Evolutionary conservation across 768 basidiomycete genomes (phyloP).

Genomic region (Amyloporia xantha): DNA sequence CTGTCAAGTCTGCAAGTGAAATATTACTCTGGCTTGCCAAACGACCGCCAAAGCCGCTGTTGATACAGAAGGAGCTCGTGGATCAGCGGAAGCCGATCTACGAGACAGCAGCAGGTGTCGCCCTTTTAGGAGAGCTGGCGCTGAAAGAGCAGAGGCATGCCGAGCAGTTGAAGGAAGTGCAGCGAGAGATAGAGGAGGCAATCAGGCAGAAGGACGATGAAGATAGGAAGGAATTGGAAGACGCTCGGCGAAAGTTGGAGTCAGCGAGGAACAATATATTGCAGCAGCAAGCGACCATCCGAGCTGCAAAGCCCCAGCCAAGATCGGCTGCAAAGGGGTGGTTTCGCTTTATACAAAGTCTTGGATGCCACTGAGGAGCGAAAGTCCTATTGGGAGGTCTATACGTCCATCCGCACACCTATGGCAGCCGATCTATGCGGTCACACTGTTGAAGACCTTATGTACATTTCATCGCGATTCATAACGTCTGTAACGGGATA

Average conservation of each 20-base stretch:
- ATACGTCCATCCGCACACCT: too few relatives aligned
- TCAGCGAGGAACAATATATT: background rate
- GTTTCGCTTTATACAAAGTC: too few relatives aligned
- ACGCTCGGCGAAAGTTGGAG: slow-evolving; percentile 23
- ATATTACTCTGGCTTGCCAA: slow-evolving; percentile 4
- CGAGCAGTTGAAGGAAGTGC: slow-evolving; percentile 11
- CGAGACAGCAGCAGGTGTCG: slow-evolving; percentile 11
- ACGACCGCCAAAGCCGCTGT: slow-evolving; percentile 8
- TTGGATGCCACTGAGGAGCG: too few relatives aligned
- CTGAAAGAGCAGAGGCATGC: slow-evolving; percentile 8
- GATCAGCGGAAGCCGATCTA: slow-evolving; percentile 9
- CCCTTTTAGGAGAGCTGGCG: slow-evolving; percentile 9
- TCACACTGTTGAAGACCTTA: too few relatives aligned
- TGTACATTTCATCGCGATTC: too few relatives aligned
- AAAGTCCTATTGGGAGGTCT: too few relatives aligned
- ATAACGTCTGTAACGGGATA: too few relatives aligned
- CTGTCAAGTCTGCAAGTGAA: slow-evolving; percentile 7
- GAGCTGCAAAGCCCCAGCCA: too few relatives aligned
- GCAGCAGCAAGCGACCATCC: too few relatives aligned
- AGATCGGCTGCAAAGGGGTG: too few relatives aligned
- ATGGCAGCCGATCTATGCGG: too few relatives aligned
- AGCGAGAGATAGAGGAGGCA: slow-evolving; percentile 14
- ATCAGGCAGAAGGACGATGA: background rate
- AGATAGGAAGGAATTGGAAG: slow-evolving; percentile 40
- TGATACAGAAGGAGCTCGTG: slow-evolving; percentile 16